Base-by-base conservation (phyloP, 768 basidiomycete species). In the Amanita inopinata region DNA sequence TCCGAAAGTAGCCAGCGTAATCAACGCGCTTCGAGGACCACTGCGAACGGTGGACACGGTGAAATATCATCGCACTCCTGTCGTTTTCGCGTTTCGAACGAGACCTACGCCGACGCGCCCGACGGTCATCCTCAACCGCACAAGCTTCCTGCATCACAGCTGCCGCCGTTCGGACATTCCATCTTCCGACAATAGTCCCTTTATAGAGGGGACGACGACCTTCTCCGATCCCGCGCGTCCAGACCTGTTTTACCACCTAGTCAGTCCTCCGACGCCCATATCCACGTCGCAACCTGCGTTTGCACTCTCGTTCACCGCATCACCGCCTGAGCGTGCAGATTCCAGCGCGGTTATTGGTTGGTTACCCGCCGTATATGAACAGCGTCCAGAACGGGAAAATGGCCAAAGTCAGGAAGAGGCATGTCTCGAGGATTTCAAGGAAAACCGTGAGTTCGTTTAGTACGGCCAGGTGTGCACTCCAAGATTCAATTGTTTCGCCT, bases 191-290 rank as follows among this genome's bases (percentile, higher is more conserved):
- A n/a, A 22, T 2, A n/a, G 10, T 9, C 10, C 25, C 10, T 15
- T 14, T n/a, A n/a, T n/a, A n/a, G n/a, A n/a, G 11, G 40, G 22
- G 19, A 14, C 18, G 31, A 46, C 45, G 20, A 43, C 49, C 6
- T 61, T 61, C 39, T 31, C 70, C 5, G 83, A 86, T 55, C 74
- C 81, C 1, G 62, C 67, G 38, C 71, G 83, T 9, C 70, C 78
- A 12, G 80, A 77, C 55, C 58, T 88, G 2, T 85, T 74, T 53
- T 87, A 86, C 61, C 83, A 87, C 55, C 61, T 77, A 30, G 55
- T 79, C 15, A 53, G 69, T 1, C 64, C 77, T 0, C 77, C 78
- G 4, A 70, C 64, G 23, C 67, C 73, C 1, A 33, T 73, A 4
- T 74, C 74, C 4, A 47, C 57, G 1, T 53, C 60, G 0, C 49